Evolutionary conservation across 805 yeast species (phyloP), one percentile per base, ranked within the genome.

Genomic region (Candida xiaguanensis): DNA sequence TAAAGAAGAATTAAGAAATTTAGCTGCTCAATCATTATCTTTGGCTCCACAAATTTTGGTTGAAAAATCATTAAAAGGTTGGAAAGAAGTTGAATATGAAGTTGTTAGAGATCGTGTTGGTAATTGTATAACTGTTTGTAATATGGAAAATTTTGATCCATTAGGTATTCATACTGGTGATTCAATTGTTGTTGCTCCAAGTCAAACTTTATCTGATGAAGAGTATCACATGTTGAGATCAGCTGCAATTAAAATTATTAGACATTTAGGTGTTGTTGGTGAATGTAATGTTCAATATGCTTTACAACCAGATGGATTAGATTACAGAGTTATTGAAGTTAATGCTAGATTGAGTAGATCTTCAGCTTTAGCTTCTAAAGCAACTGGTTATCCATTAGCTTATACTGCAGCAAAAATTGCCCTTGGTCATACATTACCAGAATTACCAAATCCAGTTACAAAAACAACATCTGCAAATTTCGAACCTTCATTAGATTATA

Each of bases 71-170:
- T 74, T 91, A 69, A 91, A 90, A 73, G 99, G 99, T 49, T 91
- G 99, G 99, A 91, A 91, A 65, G 99, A 91, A 68, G 95, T 91
- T 47, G 99, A 91, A 69, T 91, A 91, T 64, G 99, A 91, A 72
- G 99, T 91, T 49, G 98, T 91, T 41, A 84, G 99, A 61, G 99
- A 91, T 71, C 78, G 93, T 48, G 93, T 85, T 41, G 96, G 84
- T 51, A 91, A 91, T 77, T 91, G 99, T 77, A 91, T 91, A 61
- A 91, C 99, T 31, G 99, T 91, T 39, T 91, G 99, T 76, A 91
- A 91, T 68, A 91, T 91, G 99, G 99, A 91, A 71, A 91, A 91
- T 73, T 91, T 91, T 53, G 99, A 91, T 67, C 99, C 99, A 31
- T 78, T 91, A 52, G 99, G 99, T 53, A 85, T 91, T 55, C 99